Evolutionary conservation across 2,329 filamentous ascomycete genomes (phyloP), one percentile per base, ranked within the genome.

Genomic region (Ophiostoma quercus): DNA sequence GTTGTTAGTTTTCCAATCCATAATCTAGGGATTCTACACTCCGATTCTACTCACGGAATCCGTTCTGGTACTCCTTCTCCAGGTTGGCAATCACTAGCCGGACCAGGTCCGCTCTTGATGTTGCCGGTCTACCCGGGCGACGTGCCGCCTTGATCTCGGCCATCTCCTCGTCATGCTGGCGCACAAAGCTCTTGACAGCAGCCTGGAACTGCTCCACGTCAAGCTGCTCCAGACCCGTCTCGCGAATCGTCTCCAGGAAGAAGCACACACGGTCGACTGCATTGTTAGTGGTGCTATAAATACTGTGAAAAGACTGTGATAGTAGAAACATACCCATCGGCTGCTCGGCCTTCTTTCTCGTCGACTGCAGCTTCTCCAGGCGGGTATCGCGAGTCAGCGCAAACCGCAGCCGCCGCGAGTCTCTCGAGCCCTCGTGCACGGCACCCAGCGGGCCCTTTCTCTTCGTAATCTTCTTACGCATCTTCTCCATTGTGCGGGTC

Each of bases 391-490:
- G 86, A 73, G 89, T 85, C 72, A 87, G 87, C 25, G 95, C 95
- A 75, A 89, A 87, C 78, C 92, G 90, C 73, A 98, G 82, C 68
- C 92, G 87, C 76, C 90, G 87, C 3, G 93, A 91, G 82, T 98
- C 92, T 74, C 95, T 86, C 72, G 93, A 97, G 78, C 92, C 92
- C 79, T 93, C 90, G 77, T 98, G 94, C 29, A 98, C 84, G 14
- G 90, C 85, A 39, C 89, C 88, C 66, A 92, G 85, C 54, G 88
- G 87, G 25, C 88, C 88, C 73, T 88, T 87, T 74, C 90, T 97
- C 82, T 96, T 97, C 43, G 88, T 83, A 73, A 98, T 94, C 73
- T 92, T 88, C 82, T 98, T 98, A 73, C 91, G 87, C 25, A 95
- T 91, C 78, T 97, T 98, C 73, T 87, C 82, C 7, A 97, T 87